Percentiles rank a stretch among this genome's conserved stretches.
These are phyloP conservation scores for Epithemia pelagica DNA, from an alignment of 108 stramenopile species.

Conservation along the genomic window DNA sequence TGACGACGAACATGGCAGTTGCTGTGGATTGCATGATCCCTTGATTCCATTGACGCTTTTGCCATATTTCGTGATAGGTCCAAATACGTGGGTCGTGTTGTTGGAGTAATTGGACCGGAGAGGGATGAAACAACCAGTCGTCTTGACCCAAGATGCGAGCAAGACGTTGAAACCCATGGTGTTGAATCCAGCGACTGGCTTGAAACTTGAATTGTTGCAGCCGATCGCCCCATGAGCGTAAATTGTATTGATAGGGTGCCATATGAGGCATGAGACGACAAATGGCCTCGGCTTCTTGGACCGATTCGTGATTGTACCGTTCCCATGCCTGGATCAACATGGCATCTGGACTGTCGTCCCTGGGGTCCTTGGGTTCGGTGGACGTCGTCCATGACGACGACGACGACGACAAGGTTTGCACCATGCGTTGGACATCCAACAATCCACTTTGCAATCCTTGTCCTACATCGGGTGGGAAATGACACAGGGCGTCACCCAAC, in stretches of 20 bases:
- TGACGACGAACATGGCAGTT: background rate
- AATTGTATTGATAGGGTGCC: background rate
- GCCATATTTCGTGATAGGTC: background rate
- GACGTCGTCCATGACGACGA: background rate
- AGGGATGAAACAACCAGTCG: background rate
- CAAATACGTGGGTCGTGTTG: background rate
- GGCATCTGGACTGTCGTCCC: background rate
- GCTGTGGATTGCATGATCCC: background rate
- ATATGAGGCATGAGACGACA: background rate
- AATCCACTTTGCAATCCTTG: constrained; percentile 1
- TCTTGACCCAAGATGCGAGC: background rate
- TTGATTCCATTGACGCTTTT: background rate
- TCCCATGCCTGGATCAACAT: background rate
- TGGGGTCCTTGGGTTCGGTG: no score
- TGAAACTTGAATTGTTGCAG: background rate
- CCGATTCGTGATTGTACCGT: background rate
- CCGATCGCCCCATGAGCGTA: background rate
- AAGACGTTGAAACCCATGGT: background rate
- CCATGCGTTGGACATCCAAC: constrained; percentile 2
- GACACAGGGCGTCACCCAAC: background rate
- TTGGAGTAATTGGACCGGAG: background rate
- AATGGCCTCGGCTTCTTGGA: background rate
- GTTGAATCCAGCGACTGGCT: background rate
- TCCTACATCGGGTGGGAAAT: constrained; percentile 1
- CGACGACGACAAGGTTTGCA: background rate